Evolutionary conservation across 2,329 filamentous ascomycete genomes (phyloP).

Genomic region (Colletotrichum destructivum): DNA sequence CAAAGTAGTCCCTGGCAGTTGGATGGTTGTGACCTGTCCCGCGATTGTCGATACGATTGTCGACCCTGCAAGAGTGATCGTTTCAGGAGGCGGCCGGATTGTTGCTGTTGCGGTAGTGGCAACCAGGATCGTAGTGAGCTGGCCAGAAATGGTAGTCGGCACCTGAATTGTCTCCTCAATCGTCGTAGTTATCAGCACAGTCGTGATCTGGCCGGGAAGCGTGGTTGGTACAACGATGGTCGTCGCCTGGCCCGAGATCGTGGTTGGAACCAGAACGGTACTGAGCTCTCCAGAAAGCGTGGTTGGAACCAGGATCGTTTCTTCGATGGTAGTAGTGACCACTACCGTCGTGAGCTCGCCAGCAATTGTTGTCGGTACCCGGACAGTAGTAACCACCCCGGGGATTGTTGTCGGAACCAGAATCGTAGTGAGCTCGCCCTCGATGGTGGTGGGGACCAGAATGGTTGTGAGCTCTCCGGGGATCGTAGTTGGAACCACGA

Average conservation of each 20-base stretch:
- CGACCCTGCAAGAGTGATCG: constrained; percentile 25
- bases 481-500: constrained; percentile 2
- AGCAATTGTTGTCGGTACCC: not conserved
- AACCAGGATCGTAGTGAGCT: constrained; percentile 37
- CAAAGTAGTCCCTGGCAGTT: constrained; percentile 32
- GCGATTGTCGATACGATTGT: constrained; percentile 47
- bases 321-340: constrained; percentile 48
- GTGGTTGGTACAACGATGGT: constrained; percentile 8
- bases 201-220: constrained; percentile 5
- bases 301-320: constrained; percentile 23
- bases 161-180: constrained; percentile 41
- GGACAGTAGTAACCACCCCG: not conserved
- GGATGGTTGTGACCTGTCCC: constrained; percentile 41
- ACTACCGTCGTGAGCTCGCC: constrained; percentile 5
- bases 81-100: constrained; percentile 38
- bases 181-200: constrained; percentile 46
- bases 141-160: constrained; percentile 12
- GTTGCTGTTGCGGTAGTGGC: constrained; percentile 46
- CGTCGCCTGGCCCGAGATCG: not conserved
- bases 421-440: not conserved
- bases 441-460: not conserved
- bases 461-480: constrained; percentile 10
- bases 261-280: constrained; percentile 11
- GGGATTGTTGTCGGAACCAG: constrained; percentile 1
- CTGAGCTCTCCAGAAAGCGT: constrained; percentile 6